Conservation (phyloP, 441 rosid genomes). For the Mallotus repandus region DNA sequence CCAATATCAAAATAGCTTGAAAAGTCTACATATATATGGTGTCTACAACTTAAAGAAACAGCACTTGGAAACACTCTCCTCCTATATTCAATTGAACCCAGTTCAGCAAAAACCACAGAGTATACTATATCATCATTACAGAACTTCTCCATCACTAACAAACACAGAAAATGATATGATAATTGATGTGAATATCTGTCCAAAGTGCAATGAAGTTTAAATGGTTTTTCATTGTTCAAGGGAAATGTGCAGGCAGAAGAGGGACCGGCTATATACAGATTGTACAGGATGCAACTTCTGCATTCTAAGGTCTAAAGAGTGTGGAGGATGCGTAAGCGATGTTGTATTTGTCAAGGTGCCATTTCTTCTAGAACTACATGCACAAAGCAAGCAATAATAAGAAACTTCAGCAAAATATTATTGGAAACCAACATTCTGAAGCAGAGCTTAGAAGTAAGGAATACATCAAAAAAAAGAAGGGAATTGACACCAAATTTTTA, state of each 20-base stretch:
- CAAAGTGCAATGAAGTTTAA: slow-evolving; percentile 60
- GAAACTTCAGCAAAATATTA: slow-evolving; percentile 19
- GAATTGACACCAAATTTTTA: background rate
- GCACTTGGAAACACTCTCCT: slow-evolving; percentile 53
- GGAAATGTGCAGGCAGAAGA: slow-evolving; percentile 49
- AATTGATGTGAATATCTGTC: slow-evolving; percentile 80
- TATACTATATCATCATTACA: slow-evolving; percentile 41
- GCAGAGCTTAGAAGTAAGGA: background rate
- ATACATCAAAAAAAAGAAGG: background rate
- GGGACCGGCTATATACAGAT: slow-evolving; percentile 7
- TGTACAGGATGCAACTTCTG: slow-evolving; percentile 70
- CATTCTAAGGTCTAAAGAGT: slow-evolving; percentile 64
- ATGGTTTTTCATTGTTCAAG: slow-evolving; percentile 82
- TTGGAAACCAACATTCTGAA: slow-evolving; percentile 4
- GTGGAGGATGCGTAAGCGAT: slow-evolving; percentile 62
- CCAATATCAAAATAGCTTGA: slow-evolving; percentile 36
- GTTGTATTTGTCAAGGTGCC: slow-evolving; percentile 59
- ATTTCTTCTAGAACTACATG: slow-evolving; percentile 64
- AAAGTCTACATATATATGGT: slow-evolving; percentile 61
- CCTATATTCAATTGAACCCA: slow-evolving; percentile 40
- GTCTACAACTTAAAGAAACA: slow-evolving; percentile 54
- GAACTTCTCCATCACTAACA: background rate
- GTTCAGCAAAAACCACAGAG: slow-evolving; percentile 17
- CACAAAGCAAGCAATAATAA: slow-evolving; percentile 8
- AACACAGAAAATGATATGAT: slow-evolving; percentile 39